Percentiles rank a stretch among this genome's conserved stretches.
phyloP scores from a whole-genome alignment of 257 asterid species.

The Perilla frutescens region DNA sequence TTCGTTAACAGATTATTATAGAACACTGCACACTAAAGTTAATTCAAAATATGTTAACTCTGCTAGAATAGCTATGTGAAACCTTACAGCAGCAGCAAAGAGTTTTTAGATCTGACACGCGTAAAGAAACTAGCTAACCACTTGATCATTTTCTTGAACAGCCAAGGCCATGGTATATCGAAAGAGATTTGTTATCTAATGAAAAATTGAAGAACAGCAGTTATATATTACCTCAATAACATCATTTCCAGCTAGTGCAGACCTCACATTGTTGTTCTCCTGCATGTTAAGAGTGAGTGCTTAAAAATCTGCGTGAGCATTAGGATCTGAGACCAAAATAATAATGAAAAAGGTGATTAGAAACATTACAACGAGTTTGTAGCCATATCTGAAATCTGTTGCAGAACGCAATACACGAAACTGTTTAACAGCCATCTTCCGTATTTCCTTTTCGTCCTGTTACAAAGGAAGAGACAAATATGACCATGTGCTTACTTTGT shows the following conservation, averaged over 20 bases:
- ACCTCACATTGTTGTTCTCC: conserved; percentile 81
- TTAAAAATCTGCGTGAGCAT: not conserved
- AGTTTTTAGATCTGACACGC: no score
- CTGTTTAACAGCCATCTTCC: conserved; percentile 79
- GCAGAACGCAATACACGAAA: conserved; percentile 79
- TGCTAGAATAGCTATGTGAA: not conserved
- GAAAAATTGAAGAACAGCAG: not conserved
- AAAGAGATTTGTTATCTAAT: not conserved
- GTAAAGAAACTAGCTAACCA: no score
- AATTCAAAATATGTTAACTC: not conserved
- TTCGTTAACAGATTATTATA: no score
- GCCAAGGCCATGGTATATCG: not conserved
- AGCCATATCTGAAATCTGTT: conserved; percentile 90
- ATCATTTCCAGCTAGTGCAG: conserved; percentile 74
- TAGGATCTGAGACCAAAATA: conserved; percentile 4
- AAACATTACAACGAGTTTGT: conserved; percentile 89
- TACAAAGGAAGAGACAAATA: conserved; percentile 28
- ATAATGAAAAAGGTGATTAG: conserved; percentile 26
- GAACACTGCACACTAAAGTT: no score
- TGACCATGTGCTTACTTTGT: not conserved
- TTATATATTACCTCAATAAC: conserved; percentile 73
- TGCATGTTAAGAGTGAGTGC: conserved; percentile 44
- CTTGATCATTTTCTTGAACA: not conserved
- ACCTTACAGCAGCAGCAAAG: not conserved
- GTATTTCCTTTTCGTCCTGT: conserved; percentile 94